Conservation (phyloP, 164 flowering plant species). For the Chloranthus sessilifolius region DNA sequence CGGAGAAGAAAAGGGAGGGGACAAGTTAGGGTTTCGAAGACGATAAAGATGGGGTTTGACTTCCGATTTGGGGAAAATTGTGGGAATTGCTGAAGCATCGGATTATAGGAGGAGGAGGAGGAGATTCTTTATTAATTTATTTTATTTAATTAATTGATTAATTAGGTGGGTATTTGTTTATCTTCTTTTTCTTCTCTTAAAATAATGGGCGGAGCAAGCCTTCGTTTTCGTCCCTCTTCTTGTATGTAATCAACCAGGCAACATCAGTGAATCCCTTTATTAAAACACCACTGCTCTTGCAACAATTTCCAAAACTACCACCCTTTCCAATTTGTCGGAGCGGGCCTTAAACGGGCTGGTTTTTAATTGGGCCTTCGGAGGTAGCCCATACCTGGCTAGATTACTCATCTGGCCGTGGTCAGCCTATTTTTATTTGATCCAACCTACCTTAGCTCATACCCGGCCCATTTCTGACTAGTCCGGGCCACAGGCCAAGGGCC, state of each 20-base stretch:
- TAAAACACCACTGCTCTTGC: too few species aligned
- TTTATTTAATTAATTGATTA: not conserved
- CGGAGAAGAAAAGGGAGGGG: too few species aligned
- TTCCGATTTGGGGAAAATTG: slow-evolving; percentile 10
- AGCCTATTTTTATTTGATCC: too few species aligned
- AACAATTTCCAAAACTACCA: too few species aligned
- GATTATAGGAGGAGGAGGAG: slow-evolving; percentile 17
- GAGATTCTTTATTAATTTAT: slow-evolving; percentile 5
- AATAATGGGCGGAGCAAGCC: slow-evolving; percentile 39
- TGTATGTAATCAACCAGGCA: slow-evolving; percentile 39
- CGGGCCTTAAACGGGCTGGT: too few species aligned
- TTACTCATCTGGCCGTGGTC: too few species aligned
- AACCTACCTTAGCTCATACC: too few species aligned
- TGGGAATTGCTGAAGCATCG: slow-evolving; percentile 33
- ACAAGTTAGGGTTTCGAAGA: not conserved
- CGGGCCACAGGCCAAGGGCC: too few species aligned
- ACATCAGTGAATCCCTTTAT: slow-evolving; percentile 32
- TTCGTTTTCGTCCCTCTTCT: slow-evolving; percentile 35
- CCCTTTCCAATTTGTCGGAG: too few species aligned
- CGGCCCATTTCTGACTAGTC: too few species aligned
- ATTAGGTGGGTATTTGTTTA: slow-evolving; percentile 16
- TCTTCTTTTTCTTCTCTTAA: slow-evolving; percentile 1
- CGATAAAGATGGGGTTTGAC: slow-evolving; percentile 31
- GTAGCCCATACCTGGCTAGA: too few species aligned
- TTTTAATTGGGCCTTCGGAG: too few species aligned